A percentile compares a stretch with the other conserved stretches of the same genome.
phyloP scores from a whole-genome alignment of 108 stramenopile species.

The Skeletonema tropicum region DNA sequence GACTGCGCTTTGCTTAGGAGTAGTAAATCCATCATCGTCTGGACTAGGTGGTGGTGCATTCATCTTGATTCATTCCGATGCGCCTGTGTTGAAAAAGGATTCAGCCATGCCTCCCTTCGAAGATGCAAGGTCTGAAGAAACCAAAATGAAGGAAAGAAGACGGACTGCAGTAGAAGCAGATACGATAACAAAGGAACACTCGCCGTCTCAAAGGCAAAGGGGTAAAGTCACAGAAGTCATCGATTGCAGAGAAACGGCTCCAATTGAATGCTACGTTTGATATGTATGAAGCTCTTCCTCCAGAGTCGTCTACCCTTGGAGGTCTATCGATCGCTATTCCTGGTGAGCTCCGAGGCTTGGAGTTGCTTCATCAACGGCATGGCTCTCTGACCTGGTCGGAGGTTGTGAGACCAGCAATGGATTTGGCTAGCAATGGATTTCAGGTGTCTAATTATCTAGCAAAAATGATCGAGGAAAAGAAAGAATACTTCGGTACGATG shows the following conservation, averaged over 20 bases:
- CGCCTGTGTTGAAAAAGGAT: neutral
- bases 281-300: slow-evolving; percentile 55
- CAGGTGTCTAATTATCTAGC: slow-evolving; percentile 50
- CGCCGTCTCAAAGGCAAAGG: neutral
- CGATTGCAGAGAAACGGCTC: slow-evolving; percentile 82
- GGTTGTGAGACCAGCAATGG: slow-evolving; percentile 65
- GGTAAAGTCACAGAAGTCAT: slow-evolving; percentile 70
- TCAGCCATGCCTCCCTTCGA: slow-evolving; percentile 32
- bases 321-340: slow-evolving; percentile 75
- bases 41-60: slow-evolving; percentile 87
- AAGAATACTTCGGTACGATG: slow-evolving; percentile 12
- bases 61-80: slow-evolving; percentile 67
- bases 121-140: slow-evolving; percentile 43
- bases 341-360: slow-evolving; percentile 80
- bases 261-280: slow-evolving; percentile 45
- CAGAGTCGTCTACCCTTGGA: slow-evolving; percentile 53
- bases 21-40: slow-evolving; percentile 77
- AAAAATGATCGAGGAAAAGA: slow-evolving; percentile 33
- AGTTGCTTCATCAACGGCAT: slow-evolving; percentile 69
- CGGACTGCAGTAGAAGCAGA: too few species aligned
- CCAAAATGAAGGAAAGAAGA: neutral
- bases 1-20: slow-evolving; percentile 74
- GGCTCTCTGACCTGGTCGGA: slow-evolving; percentile 61
- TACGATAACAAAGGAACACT: neutral
- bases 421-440: slow-evolving; percentile 68